Evolutionary conservation across 108 stramenopile genomes (phyloP).

Genomic region (Chaetoceros muelleri): DNA sequence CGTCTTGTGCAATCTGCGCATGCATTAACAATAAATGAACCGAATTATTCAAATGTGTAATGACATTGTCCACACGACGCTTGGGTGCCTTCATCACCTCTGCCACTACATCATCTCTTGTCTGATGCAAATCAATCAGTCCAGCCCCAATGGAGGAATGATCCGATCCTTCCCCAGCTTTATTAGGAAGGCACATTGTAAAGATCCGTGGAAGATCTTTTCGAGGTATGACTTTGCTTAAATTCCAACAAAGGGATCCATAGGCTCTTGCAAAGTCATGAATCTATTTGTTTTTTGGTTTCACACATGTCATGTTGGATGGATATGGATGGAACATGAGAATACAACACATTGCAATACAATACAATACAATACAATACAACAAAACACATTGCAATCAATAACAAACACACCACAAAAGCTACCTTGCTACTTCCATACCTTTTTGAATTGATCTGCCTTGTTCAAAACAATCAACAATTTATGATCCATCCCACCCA

Average conservation of each 20-base stretch:
- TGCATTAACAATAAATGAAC: conserved; percentile 81
- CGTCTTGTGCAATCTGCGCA: conserved; percentile 47
- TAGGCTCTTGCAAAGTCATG: conserved; percentile 99
- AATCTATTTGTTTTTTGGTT: no score
- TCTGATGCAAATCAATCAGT: conserved; percentile 74
- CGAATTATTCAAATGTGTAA: conserved; percentile 91
- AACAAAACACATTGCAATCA: not conserved
- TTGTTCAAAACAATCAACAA: conserved; percentile 98
- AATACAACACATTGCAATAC: not conserved
- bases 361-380: no score
- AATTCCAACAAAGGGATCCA: conserved; percentile 98
- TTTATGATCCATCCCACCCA: conserved; percentile 98
- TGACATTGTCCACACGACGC: conserved; percentile 95
- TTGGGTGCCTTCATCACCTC: conserved; percentile 94
- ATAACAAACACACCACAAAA: not conserved
- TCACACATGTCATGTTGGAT: no score
- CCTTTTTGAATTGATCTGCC: conserved; percentile 78
- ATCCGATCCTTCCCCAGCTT: conserved; percentile 6
- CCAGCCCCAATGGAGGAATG: conserved; percentile 20
- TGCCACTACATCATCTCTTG: conserved; percentile 83
- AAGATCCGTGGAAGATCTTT: conserved; percentile 97
- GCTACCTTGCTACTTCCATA: conserved; percentile 6
- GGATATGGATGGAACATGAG: not conserved
- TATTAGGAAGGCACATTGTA: conserved; percentile 92
- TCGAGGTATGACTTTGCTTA: conserved; percentile 88